Base-by-base conservation (phyloP, 1,284 basidiomycete species). In the Moesziomyces sp. region DNA sequence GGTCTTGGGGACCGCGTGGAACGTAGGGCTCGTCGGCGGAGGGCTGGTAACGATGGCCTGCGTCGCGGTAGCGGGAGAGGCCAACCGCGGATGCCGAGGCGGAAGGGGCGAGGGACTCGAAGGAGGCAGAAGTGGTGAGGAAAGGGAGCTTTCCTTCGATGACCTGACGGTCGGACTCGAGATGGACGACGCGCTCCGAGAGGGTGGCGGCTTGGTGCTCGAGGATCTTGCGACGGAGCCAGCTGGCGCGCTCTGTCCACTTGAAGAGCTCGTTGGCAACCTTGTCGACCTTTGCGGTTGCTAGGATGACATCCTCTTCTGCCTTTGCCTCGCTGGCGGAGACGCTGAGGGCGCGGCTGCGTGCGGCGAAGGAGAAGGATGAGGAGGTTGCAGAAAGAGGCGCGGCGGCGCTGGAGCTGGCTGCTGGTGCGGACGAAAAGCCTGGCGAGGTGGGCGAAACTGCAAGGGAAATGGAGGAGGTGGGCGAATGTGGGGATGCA, bases 141-240 rank as follows among this genome's bases (percentile, higher is more conserved):
- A 60, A 61, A 5, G 72, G 66, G 14, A 66, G 46, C 52, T 64
- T 65, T 23, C 67, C 64, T 26, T 74, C 65, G 46, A 63, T 57
- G 35, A 64, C 46, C 24, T 66, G 60, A 6, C 58, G 72, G 45
- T 74, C 61, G 21, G 57, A 58, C 45, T 79, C 77, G 47, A 79
- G 67, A n/a, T 44, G 48, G 2, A 63, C 54, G 10, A 80, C 63
- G 5, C 78, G 74, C 14, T 65, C 57, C 14, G 72, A 68, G 7
- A 80, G 72, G 14, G 75, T 67, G 42, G 65, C 72, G 8, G 77
- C 74, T 48, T 79, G 74, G 40, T 80, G 78, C 51, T 80, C 76
- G 26, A 78, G 72, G 9, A 80, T 53, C 47, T 45, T 64, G 43
- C 75, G 60, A 26, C 74, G 52, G 38, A 77, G 46, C 19, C 40